These are phyloP conservation scores for Pichia sp. DNA, from an alignment of 1,139 yeast species.

Conservation along the genomic window DNA sequence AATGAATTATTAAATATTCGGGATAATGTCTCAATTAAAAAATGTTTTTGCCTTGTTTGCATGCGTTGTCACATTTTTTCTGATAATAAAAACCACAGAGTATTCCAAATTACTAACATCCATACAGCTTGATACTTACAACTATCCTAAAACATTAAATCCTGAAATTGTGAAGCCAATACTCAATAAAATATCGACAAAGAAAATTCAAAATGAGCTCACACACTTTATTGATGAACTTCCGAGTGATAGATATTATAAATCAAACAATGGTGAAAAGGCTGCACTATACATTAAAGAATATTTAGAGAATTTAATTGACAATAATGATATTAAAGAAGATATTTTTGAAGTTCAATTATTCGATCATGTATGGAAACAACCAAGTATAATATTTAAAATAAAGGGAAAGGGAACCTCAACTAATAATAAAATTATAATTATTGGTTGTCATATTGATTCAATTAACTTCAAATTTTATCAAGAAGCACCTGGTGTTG, in stretches of 20 bases:
- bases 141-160: constrained; percentile 17
- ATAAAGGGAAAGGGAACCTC: constrained; percentile 19
- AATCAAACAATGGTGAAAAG: constrained; percentile 60
- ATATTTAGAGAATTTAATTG: constrained; percentile 38
- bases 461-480: constrained; percentile 65
- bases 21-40: neutral
- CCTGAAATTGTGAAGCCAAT: constrained; percentile 4
- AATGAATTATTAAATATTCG: too few species aligned
- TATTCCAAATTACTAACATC: constrained; percentile 11
- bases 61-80: neutral
- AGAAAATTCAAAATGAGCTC: constrained; percentile 10
- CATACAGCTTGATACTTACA: constrained; percentile 15
- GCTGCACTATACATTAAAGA: constrained; percentile 68
- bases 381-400: constrained; percentile 50
- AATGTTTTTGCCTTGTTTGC: neutral
- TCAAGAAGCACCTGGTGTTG: constrained; percentile 88
- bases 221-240: constrained; percentile 25
- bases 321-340: constrained; percentile 15
- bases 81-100: constrained; percentile 8
- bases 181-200: neutral
- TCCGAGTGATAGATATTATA: constrained; percentile 72
- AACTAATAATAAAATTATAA: constrained; percentile 34
- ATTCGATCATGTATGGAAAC: constrained; percentile 51
- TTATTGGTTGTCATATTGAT: constrained; percentile 89
- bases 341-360: constrained; percentile 11